Base-by-base conservation (phyloP, 495 filamentous ascomycete species). In the Penicillium maclennaniae region DNA sequence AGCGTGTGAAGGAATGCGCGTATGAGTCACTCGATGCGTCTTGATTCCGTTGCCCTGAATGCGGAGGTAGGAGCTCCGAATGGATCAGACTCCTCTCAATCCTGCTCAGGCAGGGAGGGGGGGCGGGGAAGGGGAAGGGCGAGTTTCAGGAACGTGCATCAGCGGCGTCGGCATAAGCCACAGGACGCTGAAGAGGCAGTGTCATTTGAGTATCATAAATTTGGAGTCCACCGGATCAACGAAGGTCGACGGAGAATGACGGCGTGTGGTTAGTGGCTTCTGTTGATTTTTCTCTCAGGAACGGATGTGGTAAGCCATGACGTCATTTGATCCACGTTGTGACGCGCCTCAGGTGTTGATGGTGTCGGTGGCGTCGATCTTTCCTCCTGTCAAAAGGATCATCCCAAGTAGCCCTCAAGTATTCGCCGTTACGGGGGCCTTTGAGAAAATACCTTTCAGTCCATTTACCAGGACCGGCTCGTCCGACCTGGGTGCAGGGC, bases 241-340 rank as follows among this genome's bases (percentile, higher is more conserved):
- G 21, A 42, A n/a, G 27, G 45, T 54, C 21, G 51, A 42, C n/a
- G 31, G 16, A 41, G 21, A 40, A 55, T 45, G 16, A 17, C 37
- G 34, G 16, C 10, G 3, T 20, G 16, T 54, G 49, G 34, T 42
- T 47, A 51, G 27, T 25, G 42, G 8, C 10, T 34, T 34, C 31
- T 34, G 27, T 31, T 12, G 27, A 7, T n/a, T 21, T n/a, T 21
- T 19, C 9, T 12, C 16, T 36, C 43, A 58, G 51, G 51, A 58
- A 58, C 55, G 43, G 16, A 44, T 16, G 31, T 25, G 44, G 28
- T 16, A 6, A 23, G 23, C 37, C 5, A 47, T 55, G 56, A 59
- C 56, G 56, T 55, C 56, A 59, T 14, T 15, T n/a, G 14, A 26
- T 20, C 26, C 54, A 52, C 31, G 31, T 1, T 52, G 44, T 48